phyloP scores from a whole-genome alignment of 345 rosid species.

The Salix purpurea region DNA sequence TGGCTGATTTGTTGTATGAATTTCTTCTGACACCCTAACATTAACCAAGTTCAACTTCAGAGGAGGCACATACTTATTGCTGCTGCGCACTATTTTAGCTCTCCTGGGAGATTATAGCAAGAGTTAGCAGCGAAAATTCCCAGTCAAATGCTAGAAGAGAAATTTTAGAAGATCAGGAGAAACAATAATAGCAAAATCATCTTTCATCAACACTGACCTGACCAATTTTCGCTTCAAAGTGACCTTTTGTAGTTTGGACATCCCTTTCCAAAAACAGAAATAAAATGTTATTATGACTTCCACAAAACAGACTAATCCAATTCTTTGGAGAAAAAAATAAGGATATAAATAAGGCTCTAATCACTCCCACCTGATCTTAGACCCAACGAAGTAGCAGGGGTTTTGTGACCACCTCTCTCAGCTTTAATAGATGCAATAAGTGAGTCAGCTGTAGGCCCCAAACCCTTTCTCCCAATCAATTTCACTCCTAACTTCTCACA shows the following conservation, averaged over 20 bases:
- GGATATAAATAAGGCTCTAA: not conserved
- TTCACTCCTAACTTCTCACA: conserved; percentile 85
- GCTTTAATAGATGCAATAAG: conserved; percentile 88
- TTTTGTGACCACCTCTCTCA: conserved; percentile 69
- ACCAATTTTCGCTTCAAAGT: conserved; percentile 60
- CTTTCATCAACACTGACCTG: conserved; percentile 43
- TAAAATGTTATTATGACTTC: conserved; percentile 11
- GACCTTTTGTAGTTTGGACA: conserved; percentile 54
- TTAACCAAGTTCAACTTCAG: conserved; percentile 17
- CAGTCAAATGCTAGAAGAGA: not conserved
- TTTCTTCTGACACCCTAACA: conserved; percentile 40
- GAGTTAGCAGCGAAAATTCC: not conserved
- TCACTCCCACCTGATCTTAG: conserved; percentile 46
- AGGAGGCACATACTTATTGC: conserved; percentile 28
- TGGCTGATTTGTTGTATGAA: conserved; percentile 24
- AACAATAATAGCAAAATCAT: not conserved
- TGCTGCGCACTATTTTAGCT: conserved; percentile 57
- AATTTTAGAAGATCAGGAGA: not conserved
- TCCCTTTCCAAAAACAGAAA: conserved; percentile 35
- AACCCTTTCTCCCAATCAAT: conserved; percentile 86
- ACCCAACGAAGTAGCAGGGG: conserved; percentile 45
- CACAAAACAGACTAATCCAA: not conserved
- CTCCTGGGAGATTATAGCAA: conserved; percentile 36
- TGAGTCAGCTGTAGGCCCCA: conserved; percentile 78
- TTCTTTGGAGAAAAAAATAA: not conserved